Conservation (phyloP, 139 green algal genomes). For the Desmodesmus armatus region DNA sequence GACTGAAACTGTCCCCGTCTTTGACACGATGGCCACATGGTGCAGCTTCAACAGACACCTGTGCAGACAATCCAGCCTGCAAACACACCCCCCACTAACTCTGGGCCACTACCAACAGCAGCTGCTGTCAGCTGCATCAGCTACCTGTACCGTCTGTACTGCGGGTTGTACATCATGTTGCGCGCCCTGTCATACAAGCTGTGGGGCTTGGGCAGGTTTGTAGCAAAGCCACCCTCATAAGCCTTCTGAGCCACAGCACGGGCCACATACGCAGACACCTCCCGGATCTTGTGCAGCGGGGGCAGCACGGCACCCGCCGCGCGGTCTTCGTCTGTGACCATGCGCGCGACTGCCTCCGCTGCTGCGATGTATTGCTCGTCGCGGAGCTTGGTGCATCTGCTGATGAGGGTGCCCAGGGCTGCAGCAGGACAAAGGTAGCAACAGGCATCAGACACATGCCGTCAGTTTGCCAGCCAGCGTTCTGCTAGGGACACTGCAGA, state of each 20-base stretch:
- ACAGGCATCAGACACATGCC: too few relatives aligned
- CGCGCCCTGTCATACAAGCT: slow-evolving; percentile 74
- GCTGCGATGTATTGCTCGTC: slow-evolving; percentile 90
- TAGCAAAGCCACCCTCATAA: slow-evolving; percentile 84
- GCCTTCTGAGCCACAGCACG: slow-evolving; percentile 78
- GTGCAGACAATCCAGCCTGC: too few relatives aligned
- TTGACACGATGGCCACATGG: too few relatives aligned
- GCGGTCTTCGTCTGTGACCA: slow-evolving; percentile 73
- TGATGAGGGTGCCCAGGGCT: slow-evolving; percentile 55
- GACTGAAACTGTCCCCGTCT: too few relatives aligned
- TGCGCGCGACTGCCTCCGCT: slow-evolving; percentile 77
- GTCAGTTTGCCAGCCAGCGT: too few relatives aligned
- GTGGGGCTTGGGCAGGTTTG: slow-evolving; percentile 84
- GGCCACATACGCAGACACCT: slow-evolving; percentile 77
- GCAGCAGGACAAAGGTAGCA: not conserved
- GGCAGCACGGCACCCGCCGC: slow-evolving; percentile 70
- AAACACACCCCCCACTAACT: too few relatives aligned
- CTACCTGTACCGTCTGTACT: slow-evolving; percentile 66
- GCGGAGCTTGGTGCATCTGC: slow-evolving; percentile 73
- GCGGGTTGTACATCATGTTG: slow-evolving; percentile 76
- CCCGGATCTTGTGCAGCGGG: slow-evolving; percentile 64
- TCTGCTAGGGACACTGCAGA: too few relatives aligned
- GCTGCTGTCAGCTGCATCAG: too few relatives aligned
- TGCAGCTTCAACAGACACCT: too few relatives aligned
- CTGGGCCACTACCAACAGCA: too few relatives aligned